phyloP scores from a whole-genome alignment of 345 rosid species.

The Excoecaria agallocha region DNA sequence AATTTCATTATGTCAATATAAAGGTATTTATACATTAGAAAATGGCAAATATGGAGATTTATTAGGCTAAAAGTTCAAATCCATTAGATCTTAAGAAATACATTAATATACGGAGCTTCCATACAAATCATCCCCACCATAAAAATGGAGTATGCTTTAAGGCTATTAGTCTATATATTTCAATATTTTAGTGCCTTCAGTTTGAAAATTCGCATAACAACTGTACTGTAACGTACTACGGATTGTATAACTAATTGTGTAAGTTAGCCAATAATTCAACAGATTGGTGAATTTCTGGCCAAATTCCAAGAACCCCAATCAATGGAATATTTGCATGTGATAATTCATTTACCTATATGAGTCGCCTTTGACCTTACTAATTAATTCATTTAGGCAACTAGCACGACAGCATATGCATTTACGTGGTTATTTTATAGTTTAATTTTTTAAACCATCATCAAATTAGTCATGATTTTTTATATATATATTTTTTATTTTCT shows the following conservation, averaged over 20 bases:
- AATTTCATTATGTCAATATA: too few species aligned
- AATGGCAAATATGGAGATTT: too few species aligned
- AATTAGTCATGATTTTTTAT: too few species aligned
- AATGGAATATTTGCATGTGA: background rate
- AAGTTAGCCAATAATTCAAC: background rate
- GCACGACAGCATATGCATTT: background rate
- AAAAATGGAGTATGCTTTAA: too few species aligned
- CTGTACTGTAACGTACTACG: conserved; percentile 32
- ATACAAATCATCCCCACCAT: too few species aligned
- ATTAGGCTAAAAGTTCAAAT: too few species aligned
- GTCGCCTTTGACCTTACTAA: background rate
- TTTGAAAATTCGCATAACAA: conserved; percentile 23
- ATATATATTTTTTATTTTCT: background rate
- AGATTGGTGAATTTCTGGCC: background rate
- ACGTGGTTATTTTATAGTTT: too few species aligned
- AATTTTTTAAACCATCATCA: too few species aligned
- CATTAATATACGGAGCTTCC: too few species aligned
- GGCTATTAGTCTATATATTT: background rate
- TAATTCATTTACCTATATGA: background rate
- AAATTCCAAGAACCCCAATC: conserved; percentile 6
- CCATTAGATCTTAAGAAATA: too few species aligned
- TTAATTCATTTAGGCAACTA: background rate
- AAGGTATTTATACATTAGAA: too few species aligned
- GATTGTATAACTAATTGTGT: background rate
- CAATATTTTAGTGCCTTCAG: conserved; percentile 15